phyloP scores from a whole-genome alignment of 1,284 basidiomycete genomes.

The Malassezia psittaci region DNA sequence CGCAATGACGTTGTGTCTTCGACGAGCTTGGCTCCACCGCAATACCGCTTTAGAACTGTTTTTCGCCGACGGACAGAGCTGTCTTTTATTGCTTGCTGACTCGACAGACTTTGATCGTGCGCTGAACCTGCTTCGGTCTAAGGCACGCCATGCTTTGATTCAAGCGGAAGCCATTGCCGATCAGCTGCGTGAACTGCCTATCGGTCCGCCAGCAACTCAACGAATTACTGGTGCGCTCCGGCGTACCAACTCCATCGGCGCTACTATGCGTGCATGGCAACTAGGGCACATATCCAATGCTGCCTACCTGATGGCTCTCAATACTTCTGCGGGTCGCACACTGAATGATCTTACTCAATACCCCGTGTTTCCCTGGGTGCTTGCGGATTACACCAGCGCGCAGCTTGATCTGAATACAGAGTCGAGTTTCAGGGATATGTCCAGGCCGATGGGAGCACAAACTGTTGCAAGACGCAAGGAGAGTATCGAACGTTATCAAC shows the following conservation, averaged over 20 bases:
- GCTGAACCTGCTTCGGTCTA: conserved; percentile 23
- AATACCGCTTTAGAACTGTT: conserved; percentile 43
- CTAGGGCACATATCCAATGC: conserved; percentile 43
- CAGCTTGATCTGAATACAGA: conserved; percentile 61
- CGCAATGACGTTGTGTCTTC: conserved; percentile 19
- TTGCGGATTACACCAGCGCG: conserved; percentile 71
- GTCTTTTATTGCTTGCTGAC: conserved; percentile 38
- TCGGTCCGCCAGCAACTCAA: conserved; percentile 18
- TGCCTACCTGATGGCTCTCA: conserved; percentile 46
- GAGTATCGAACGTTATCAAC: conserved; percentile 59
- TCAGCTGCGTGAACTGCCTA: conserved; percentile 22
- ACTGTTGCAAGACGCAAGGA: conserved; percentile 56
- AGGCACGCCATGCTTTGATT: conserved; percentile 26
- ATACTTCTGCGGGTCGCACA: conserved; percentile 44
- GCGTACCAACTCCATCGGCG: conserved; percentile 22
- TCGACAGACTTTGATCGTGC: conserved; percentile 25
- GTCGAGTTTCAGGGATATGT: conserved; percentile 66
- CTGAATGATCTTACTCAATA: conserved; percentile 74
- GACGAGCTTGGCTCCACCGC: conserved; percentile 38
- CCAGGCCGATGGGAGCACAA: conserved; percentile 83
- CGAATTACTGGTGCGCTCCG: conserved; percentile 33
- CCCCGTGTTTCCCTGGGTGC: conserved; percentile 82
- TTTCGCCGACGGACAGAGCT: conserved; percentile 45
- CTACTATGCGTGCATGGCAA: conserved; percentile 39
- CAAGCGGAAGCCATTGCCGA: conserved; percentile 26